Evolutionary conservation across 75 land plant genomes (phyloP).

Genomic region (Cupressus sempervirens): DNA sequence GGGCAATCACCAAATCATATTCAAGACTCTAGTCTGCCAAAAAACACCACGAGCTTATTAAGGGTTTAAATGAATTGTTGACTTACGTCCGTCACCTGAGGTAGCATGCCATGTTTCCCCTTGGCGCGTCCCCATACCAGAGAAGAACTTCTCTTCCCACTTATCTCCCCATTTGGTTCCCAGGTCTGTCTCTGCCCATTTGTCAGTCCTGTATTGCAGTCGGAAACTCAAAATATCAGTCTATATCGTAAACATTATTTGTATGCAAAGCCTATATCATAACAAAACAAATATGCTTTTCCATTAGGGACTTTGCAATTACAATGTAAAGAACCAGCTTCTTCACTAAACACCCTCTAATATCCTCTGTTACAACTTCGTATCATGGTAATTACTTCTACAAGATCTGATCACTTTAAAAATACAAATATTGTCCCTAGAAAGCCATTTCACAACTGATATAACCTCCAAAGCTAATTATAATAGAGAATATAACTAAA

Average conservation of each 20-base stretch:
- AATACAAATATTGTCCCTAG: background rate
- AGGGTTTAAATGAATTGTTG: background rate
- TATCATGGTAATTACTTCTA: background rate
- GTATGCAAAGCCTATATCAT: background rate
- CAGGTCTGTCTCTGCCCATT: constrained; percentile 92
- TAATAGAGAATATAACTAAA: background rate
- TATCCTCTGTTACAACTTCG: background rate
- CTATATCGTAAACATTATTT: background rate
- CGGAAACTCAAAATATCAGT: background rate
- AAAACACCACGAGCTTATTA: background rate
- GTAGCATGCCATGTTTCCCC: constrained; percentile 95
- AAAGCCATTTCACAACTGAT: background rate
- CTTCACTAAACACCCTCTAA: background rate
- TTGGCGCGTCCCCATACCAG: constrained; percentile 85
- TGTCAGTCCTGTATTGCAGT: constrained; percentile 74
- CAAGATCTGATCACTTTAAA: background rate
- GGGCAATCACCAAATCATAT: background rate
- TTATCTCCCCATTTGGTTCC: constrained; percentile 98
- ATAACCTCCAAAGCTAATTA: background rate
- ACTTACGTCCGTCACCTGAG: constrained; percentile 67
- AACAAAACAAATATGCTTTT: background rate
- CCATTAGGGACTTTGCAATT: background rate
- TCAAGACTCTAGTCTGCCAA: background rate
- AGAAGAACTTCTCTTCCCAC: constrained; percentile 93
- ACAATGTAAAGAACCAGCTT: background rate